These are phyloP conservation scores for Cavenderia fasciculata DNA, from an alignment of 78 protist genomes.

Conservation along the genomic window DNA sequence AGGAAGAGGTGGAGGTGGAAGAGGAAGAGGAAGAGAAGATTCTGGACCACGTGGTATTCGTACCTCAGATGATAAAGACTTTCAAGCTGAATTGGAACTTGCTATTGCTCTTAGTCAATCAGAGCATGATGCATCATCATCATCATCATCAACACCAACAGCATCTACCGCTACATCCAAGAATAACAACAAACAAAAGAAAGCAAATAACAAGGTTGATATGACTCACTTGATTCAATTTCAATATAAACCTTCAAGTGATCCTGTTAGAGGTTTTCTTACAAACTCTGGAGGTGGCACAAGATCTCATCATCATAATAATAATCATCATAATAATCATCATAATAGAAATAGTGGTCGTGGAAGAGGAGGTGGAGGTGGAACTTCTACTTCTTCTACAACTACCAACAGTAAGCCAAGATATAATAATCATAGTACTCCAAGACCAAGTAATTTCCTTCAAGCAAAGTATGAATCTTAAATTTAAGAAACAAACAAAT, in stretches of 20 bases:
- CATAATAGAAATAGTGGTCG: not conserved
- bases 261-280: not conserved
- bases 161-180: too few relatives aligned
- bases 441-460: not conserved
- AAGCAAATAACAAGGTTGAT: not conserved
- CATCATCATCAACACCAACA: too few relatives aligned
- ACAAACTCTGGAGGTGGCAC: not conserved
- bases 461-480: constrained; percentile 60
- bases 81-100: not conserved
- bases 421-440: not conserved
- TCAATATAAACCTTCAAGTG: not conserved
- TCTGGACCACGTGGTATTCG: too few relatives aligned
- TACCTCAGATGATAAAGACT: not conserved
- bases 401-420: not conserved
- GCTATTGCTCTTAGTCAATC: not conserved
- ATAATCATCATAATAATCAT: not conserved
- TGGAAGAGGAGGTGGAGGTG: too few relatives aligned
- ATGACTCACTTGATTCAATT: not conserved
- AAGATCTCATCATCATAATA: not conserved
- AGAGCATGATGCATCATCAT: not conserved
- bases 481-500: not conserved
- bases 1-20: too few relatives aligned
- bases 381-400: not conserved
- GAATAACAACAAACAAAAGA: not conserved
- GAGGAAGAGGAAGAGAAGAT: too few relatives aligned